Evolutionary conservation across 169 alveolate genomes (phyloP).

Genomic region (Eimeria nieschulzi): DNA sequence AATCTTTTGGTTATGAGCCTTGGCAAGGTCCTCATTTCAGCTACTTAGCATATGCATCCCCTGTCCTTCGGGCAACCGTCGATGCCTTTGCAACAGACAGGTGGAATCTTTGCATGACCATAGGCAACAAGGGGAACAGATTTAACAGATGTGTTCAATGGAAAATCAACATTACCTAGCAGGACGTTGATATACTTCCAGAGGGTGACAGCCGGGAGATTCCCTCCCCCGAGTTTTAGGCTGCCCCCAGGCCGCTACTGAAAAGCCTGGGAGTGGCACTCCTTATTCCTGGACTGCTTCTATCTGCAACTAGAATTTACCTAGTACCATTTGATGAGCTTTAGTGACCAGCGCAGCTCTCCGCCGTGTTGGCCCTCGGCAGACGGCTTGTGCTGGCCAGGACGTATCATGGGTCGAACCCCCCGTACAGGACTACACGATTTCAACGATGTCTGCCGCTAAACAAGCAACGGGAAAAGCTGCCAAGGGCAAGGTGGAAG

Average conservation of each 20-base stretch:
- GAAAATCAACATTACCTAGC: too few species aligned
- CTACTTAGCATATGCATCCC: slow-evolving; percentile 36
- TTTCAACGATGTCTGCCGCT: slow-evolving; percentile 30
- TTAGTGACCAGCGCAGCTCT: neutral
- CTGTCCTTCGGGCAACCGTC: slow-evolving; percentile 8
- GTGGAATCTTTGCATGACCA: neutral
- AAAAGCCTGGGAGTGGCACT: neutral
- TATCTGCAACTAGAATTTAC: neutral
- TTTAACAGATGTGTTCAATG: neutral
- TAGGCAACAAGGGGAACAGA: neutral
- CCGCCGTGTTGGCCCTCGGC: neutral
- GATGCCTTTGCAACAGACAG: slow-evolving; percentile 12
- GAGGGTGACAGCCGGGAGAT: neutral
- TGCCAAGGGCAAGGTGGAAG: slow-evolving; percentile 37
- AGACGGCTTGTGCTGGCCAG: neutral
- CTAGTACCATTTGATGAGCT: neutral
- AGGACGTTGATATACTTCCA: neutral
- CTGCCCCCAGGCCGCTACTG: neutral
- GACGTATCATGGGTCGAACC: neutral
- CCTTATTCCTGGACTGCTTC: neutral
- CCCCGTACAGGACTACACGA: neutral
- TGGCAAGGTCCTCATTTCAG: neutral
- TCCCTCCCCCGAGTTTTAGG: neutral
- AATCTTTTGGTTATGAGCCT: neutral
- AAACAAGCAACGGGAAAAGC: slow-evolving; percentile 57